Evolutionary conservation across 2,329 filamentous ascomycete species (phyloP), one percentile per base, ranked within the genome.

Genomic region (Chrysoporthe puriensis): DNA sequence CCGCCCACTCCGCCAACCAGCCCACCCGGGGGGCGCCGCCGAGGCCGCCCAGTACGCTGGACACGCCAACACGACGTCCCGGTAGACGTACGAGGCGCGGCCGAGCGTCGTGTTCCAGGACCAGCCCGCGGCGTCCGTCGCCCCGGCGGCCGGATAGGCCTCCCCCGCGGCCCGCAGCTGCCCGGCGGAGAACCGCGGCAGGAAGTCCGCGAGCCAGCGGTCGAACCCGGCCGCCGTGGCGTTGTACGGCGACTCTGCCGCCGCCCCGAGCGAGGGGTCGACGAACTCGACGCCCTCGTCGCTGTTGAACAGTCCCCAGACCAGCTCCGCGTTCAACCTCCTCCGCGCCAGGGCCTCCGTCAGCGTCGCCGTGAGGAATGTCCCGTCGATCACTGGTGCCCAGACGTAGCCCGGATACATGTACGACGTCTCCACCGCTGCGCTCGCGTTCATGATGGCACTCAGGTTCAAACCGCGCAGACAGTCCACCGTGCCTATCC

Each of bases 41-140:
- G 42, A 59, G 32, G 62, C 62, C 3, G 16, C 21, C 62, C 62
- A 64, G n/a, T 36, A 64, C 8, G 62, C 62, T 1, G 62, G 62
- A 50, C 62, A 64, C 3, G 62, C 26, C 21, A 64, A 54, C n/a
- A 50, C 52, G 8, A 48, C 21, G 9, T 64, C 62, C n/a, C 62
- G 50, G 14, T 59, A 64, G 16, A 64, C 6, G 11, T 64, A 59
- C 7, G 52, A n/a, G 6, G 62, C 62, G n/a, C 62, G 13, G 9
- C 16, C 52, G 9, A 44, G 57, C 3, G 62, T 58, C 36, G 52
- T 64, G 34, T 64, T 64, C 42, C 43, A 64, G 21, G 16, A 3
- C 42, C 43, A 64, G 7, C 16, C 26, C 16, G 42, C 32, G 21
- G 42, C 18, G 26, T 48, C 62, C 1, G 62, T 59, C 21, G 16